Evolutionary conservation across 768 basidiomycete species (phyloP).

Genomic region (Calocybe gangraenosa): DNA sequence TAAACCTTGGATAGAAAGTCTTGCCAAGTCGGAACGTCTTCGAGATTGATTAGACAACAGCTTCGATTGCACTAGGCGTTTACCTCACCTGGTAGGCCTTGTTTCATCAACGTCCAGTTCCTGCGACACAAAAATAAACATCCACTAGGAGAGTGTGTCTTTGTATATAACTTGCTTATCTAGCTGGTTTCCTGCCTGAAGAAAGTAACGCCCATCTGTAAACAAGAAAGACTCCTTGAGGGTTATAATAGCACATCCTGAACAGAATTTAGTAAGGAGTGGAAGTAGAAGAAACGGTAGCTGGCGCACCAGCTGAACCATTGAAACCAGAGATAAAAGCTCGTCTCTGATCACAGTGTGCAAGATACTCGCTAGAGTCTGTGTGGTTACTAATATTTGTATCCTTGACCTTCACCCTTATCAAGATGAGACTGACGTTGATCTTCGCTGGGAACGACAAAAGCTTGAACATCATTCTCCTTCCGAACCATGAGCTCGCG

Average conservation of each 20-base stretch:
- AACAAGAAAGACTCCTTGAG: constrained; percentile 72
- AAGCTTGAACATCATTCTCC: constrained; percentile 51
- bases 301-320: constrained; percentile 77
- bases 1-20: constrained; percentile 70
- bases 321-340: constrained; percentile 92
- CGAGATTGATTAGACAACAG: background rate
- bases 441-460: constrained; percentile 89
- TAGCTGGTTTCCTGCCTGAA: constrained; percentile 89
- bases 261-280: background rate
- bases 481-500: constrained; percentile 65
- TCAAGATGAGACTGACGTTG: constrained; percentile 57
- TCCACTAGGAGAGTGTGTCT: background rate
- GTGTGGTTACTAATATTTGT: background rate
- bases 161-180: constrained; percentile 51
- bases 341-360: constrained; percentile 78
- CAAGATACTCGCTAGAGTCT: constrained; percentile 91
- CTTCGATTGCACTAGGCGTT: constrained; percentile 5
- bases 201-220: constrained; percentile 93
- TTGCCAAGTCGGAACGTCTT: constrained; percentile 89
- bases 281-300: background rate
- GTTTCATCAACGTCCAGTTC: constrained; percentile 94
- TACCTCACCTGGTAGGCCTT: constrained; percentile 69
- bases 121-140: constrained; percentile 27
- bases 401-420: background rate
- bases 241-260: constrained; percentile 78